Base-by-base conservation (phyloP, 1,284 basidiomycete genomes). In the Malassezia sympodialis region DNA sequence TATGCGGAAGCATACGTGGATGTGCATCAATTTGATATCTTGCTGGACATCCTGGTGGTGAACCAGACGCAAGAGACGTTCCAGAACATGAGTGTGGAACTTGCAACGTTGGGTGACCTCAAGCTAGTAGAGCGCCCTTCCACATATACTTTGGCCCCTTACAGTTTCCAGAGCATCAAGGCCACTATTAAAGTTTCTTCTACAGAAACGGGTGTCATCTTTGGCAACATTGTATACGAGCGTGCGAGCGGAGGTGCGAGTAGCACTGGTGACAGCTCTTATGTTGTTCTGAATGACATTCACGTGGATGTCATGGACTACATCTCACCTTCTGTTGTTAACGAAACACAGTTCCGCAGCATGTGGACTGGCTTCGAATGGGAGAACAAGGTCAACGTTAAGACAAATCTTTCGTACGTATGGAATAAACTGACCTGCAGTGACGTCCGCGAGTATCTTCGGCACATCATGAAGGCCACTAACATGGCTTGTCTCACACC, bases 261-360 rank as follows among this genome's bases (percentile, higher is more conserved):
- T 23, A 50, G 53, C 14, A 60, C 67, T 3, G 64, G 63, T 19
- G 71, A 73, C 84, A 46, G 89, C 84, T 76, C 80, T 70, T 75
- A 90, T 89, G 77, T 78, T 24, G 91, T 98, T 46, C 77, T 96
- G 69, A 96, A 90, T 76, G 93, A 96, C 77, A 91, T 96, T 57
- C 90, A 96, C 77, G 89, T 96, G 63, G 94, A 98, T 76, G 96
- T 98, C 65, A 93, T 98, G 87, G 93, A 96, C 76, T 98, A 96
- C 77, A 98, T 98, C 79, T 90, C 94, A 76, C 91, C 93, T 0
- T 89, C 90, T 4, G 88, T 88, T 72, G 94, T 90, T 77, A 94
- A 86, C 56, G 93, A 99, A 76, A 84, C 87, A 28, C 88, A 93
- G 82, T 88, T 88, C 70, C 58, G 80, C 30, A 63, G 60, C 48